Conservation (phyloP, 2,329 filamentous ascomycete genomes). For the Sarocladium kiliense region DNA sequence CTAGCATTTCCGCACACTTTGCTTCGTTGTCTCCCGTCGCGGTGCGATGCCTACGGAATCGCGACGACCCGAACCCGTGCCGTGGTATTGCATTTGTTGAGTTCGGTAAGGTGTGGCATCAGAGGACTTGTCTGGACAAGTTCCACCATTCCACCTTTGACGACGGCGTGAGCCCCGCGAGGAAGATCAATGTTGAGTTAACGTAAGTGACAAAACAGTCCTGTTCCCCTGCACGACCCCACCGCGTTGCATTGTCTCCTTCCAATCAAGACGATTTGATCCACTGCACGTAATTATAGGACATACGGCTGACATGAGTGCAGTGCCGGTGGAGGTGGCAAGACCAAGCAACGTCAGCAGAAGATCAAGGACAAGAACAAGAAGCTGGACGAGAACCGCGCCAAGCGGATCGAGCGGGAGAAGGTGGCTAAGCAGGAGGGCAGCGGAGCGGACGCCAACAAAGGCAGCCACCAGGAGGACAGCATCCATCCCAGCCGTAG, state of each 20-base stretch:
- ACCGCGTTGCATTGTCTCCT: too few species aligned
- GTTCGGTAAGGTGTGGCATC: slow-evolving; percentile 78
- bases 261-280: not conserved
- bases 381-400: slow-evolving; percentile 67
- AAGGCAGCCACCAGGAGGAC: slow-evolving; percentile 22
- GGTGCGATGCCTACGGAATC: slow-evolving; percentile 65
- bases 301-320: slow-evolving; percentile 3
- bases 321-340: slow-evolving; percentile 80
- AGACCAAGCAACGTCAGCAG: slow-evolving; percentile 63
- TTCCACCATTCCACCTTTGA: slow-evolving; percentile 82
- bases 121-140: slow-evolving; percentile 87
- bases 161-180: slow-evolving; percentile 46
- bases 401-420: slow-evolving; percentile 42
- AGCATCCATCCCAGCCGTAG: slow-evolving; percentile 49
- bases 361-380: slow-evolving; percentile 84
- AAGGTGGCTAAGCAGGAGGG: slow-evolving; percentile 30
- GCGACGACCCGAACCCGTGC: slow-evolving; percentile 53
- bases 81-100: slow-evolving; percentile 85
- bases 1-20: slow-evolving; percentile 70
- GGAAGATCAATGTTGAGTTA: slow-evolving; percentile 89
- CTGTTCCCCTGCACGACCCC: slow-evolving; percentile 5
- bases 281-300: not conserved
- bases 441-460: slow-evolving; percentile 17
- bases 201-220: slow-evolving; percentile 51
- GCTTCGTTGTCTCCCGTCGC: slow-evolving; percentile 50